phyloP scores from a whole-genome alignment of 2,329 filamentous ascomycete species.

The Harringtonia lauricola region DNA sequence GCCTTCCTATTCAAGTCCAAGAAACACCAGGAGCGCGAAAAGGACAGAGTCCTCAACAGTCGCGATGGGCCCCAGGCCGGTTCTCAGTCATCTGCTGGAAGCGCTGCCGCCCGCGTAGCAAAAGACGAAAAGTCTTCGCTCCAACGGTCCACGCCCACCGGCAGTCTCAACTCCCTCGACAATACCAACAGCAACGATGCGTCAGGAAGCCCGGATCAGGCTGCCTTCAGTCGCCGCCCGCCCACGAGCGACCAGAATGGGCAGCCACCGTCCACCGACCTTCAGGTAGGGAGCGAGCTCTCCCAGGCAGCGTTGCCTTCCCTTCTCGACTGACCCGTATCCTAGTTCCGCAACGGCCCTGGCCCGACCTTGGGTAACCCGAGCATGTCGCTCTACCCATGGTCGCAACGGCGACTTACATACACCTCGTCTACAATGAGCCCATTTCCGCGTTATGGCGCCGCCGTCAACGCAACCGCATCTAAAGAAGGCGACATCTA shows the following conservation, averaged over 20 bases:
- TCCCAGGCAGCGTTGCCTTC: not conserved
- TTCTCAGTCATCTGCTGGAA: slow-evolving; percentile 34
- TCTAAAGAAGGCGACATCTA: slow-evolving; percentile 98
- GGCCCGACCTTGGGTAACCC: slow-evolving; percentile 38
- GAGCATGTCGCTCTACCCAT: slow-evolving; percentile 82
- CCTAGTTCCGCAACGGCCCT: slow-evolving; percentile 45
- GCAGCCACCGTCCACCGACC: slow-evolving; percentile 16
- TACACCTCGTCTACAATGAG: slow-evolving; percentile 74
- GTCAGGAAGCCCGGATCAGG: slow-evolving; percentile 52
- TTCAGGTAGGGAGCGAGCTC: slow-evolving; percentile 6
- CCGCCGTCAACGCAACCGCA: slow-evolving; percentile 82
- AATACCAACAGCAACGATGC: slow-evolving; percentile 37
- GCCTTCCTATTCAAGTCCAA: slow-evolving; percentile 77
- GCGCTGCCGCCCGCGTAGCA: slow-evolving; percentile 33
- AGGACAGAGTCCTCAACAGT: slow-evolving; percentile 47
- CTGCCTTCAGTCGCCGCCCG: slow-evolving; percentile 46
- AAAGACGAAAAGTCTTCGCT: slow-evolving; percentile 43
- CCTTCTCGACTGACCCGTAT: not conserved
- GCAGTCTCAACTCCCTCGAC: slow-evolving; percentile 64
- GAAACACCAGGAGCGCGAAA: slow-evolving; percentile 54
- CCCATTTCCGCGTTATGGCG: slow-evolving; percentile 93
- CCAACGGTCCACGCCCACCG: slow-evolving; percentile 61
- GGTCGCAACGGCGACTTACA: slow-evolving; percentile 82
- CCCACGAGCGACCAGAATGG: slow-evolving; percentile 37
- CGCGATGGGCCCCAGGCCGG: slow-evolving; percentile 37